phyloP scores from a whole-genome alignment of 768 basidiomycete species.

The Pleurotus sapidus region DNA sequence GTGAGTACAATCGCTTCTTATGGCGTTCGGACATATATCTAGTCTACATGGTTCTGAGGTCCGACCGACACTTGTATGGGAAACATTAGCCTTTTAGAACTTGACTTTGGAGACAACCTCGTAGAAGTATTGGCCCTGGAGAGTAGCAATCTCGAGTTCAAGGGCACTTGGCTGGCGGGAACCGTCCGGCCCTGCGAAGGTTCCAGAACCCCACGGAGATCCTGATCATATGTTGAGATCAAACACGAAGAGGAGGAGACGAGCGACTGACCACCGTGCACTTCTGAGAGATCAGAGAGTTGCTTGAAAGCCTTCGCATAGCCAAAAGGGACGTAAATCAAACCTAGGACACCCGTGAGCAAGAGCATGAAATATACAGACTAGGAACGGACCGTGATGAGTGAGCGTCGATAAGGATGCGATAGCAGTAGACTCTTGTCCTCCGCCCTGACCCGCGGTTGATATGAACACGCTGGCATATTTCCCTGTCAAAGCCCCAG shows the following conservation, averaged over 20 bases:
- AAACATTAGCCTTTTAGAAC: conserved; percentile 20
- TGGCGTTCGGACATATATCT: background rate
- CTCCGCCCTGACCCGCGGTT: conserved; percentile 64
- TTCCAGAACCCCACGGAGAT: conserved; percentile 82
- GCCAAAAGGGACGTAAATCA: conserved; percentile 36
- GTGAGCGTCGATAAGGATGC: conserved; percentile 47
- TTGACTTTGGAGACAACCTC: conserved; percentile 42
- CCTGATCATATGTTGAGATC: conserved; percentile 32
- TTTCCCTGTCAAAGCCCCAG: conserved; percentile 62
- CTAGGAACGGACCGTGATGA: conserved; percentile 50
- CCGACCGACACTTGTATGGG: background rate
- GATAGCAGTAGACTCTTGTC: conserved; percentile 58
- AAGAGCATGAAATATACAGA: background rate
- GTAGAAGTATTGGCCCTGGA: conserved; percentile 59
- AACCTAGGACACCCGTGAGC: conserved; percentile 53
- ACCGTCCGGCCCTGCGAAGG: conserved; percentile 52
- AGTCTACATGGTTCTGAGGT: background rate
- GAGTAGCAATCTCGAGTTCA: conserved; percentile 53
- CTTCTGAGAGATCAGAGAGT: conserved; percentile 42
- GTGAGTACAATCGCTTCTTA: background rate
- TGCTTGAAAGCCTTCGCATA: conserved; percentile 25
- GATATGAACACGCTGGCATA: conserved; percentile 68
- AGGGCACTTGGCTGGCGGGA: conserved; percentile 57
- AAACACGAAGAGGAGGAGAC: background rate
- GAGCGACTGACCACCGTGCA: conserved; percentile 56